Base-by-base conservation (phyloP, 305 asterid species). In the Fraxinus albicans region DNA sequence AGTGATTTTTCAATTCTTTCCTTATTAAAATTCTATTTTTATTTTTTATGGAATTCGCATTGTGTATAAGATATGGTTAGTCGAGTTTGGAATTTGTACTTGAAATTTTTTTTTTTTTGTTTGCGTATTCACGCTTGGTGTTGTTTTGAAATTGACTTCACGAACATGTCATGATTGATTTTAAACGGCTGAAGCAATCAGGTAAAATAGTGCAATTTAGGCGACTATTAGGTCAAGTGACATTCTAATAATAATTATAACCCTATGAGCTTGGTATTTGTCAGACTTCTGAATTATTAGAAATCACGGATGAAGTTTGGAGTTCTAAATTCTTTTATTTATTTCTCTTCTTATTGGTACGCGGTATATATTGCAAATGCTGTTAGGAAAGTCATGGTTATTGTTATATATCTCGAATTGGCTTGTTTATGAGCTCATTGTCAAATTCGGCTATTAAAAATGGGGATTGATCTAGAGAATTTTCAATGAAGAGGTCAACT, bases 1-100 rank as follows among this genome's bases (percentile, higher is more conserved):
- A 82, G 95, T 89, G 86, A 84, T 81, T 86, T 78, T 27, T 78
- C 38, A 7, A 29, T 78, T 7, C 19, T 21, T 53, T 21, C 70
- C 8, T 63, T 78, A 9, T 77, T 75, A 13, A 55, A 47, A 76
- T 79, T 53, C n/a, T 42, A 33, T 13, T 15, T 47, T 73, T 80
- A 2, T 36, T 6, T 44, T 36, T 79, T 23, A 83, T 69, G 42
- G 53, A 80, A 80, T 72, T 72, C 23, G 23, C 76, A 72, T 33
- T 72, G 23, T 31, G 10, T 72, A 27, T 33, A 17, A n/a, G 76
- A 72, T 72, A 17, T 2, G 76, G 8, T 72, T 72, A 15, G 12
- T 72, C n/a, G 44, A 13, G 5, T 72, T 72, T 33, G 23, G 76
- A 31, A 72, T 31, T 72, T 72, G 10, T 72, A 12, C 76, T 72